Base-by-base conservation (phyloP, 495 filamentous ascomycete species). In the Hapsidospora chrysogenum region DNA sequence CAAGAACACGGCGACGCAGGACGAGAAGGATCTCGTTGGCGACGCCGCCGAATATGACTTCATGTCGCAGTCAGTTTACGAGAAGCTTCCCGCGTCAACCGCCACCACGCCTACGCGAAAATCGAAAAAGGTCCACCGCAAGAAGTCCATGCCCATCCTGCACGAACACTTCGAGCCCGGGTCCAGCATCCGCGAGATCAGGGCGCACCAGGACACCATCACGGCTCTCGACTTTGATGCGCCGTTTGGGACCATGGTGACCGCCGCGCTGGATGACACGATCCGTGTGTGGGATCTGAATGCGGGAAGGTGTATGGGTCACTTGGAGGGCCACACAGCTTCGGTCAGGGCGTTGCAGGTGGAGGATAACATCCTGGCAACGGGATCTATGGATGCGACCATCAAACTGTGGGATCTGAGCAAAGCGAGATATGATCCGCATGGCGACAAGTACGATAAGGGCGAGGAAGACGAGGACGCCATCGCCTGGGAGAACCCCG, bases 251-350 rank as follows among this genome's bases (percentile, higher is more conserved):
- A 87, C 85, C 7, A 74, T 95, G 76, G 78, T 96, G 11, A 86
- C 84, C n/a, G 78, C 92, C 2, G 85, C 89, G 2, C 60, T 95
- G 48, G 92, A 99, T 48, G 89, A 99, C 56, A 85, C 84, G 2
- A 83, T 99, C n/a, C 70, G 82, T 34, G 89, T 96, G 20, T 99
- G 87, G 87, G 92, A 99, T 54, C 64, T 99, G 39, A 92, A 83
- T 49, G 75, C 79, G 6, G 89, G 92, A 18, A 73, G 86, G 14
- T 96, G 92, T 56, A 78, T 86, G 20, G 89, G 89, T 10, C 48
- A 83, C 29, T 63, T 99, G 18, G 89, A 96, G 50, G 89, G 89
- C 11, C 89, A 99, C 47, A 81, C 92, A 23, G 86, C 86, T 13
- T 94, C 89, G 1, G 92, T 99, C 22, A 72, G 89, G 11, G 78